Conservation (phyloP, 2,329 filamentous ascomycete species). For the Lachnellula hyalina region DNA sequence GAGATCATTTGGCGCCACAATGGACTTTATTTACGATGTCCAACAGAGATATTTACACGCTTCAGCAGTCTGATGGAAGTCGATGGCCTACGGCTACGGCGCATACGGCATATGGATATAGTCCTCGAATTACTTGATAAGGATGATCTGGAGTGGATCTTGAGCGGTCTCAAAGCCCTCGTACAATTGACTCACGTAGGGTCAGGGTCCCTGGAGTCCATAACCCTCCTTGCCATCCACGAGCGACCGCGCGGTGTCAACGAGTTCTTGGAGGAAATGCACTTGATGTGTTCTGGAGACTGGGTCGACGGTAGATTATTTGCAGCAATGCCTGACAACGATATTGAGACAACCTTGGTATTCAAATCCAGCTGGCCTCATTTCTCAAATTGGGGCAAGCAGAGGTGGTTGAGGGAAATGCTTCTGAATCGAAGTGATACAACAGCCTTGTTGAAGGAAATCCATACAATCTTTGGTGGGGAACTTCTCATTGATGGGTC, state of each 20-base stretch:
- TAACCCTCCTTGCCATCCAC: constrained; percentile 22
- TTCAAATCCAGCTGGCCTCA: constrained; percentile 28
- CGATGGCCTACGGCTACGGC: constrained; percentile 3
- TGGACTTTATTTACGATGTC: constrained; percentile 16
- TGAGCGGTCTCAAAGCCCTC: constrained; percentile 14
- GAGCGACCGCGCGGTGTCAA: constrained; percentile 22
- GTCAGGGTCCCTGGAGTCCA: constrained; percentile 16
- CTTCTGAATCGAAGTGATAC: constrained; percentile 25
- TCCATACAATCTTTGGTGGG: constrained; percentile 22
- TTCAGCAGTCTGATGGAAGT: constrained; percentile 13
- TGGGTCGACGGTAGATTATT: constrained; percentile 25
- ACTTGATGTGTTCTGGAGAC: constrained; percentile 21
- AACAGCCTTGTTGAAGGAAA: constrained; percentile 14
- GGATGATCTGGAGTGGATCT: constrained; percentile 28
- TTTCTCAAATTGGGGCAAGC: constrained; percentile 28
- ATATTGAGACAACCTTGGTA: constrained; percentile 12
- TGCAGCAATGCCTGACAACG: neutral
- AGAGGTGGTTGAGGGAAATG: constrained; percentile 28
- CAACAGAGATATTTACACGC: constrained; percentile 16
- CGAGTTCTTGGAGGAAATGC: constrained; percentile 25
- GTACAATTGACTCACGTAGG: constrained; percentile 8
- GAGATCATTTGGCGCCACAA: constrained; percentile 27
- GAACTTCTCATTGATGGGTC: constrained; percentile 23
- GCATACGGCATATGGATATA: constrained; percentile 21
- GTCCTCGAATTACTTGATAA: constrained; percentile 26